Conservation (phyloP, 2,329 filamentous ascomycete species). For the Stachybotrys chlorohalonatus region DNA sequence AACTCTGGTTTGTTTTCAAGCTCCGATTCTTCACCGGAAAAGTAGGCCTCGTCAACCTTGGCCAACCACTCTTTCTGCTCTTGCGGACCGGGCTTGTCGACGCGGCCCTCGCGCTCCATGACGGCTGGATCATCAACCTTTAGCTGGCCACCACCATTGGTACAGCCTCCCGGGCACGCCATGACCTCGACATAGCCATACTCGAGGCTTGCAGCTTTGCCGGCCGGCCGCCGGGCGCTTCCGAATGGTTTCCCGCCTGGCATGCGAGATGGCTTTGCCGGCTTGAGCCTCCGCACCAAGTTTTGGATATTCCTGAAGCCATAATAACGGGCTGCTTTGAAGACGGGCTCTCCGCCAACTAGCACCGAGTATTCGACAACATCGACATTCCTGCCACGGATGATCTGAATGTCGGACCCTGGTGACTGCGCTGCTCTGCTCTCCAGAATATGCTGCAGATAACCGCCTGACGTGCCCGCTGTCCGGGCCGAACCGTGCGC, state of each 20-base stretch:
- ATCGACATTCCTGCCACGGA: conserved; percentile 78
- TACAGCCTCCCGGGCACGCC: conserved; percentile 98
- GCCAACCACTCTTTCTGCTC: conserved; percentile 83
- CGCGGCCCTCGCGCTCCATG: conserved; percentile 35
- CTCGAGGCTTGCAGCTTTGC: conserved; percentile 45
- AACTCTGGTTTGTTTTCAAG: conserved; percentile 13
- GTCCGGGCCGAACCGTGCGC: conserved; percentile 36
- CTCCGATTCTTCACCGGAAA: conserved; percentile 57
- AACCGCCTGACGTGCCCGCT: conserved; percentile 80
- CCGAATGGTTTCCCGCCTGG: conserved; percentile 61
- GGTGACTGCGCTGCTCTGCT: conserved; percentile 62
- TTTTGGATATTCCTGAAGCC: conserved; percentile 99
- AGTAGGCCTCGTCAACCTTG: conserved; percentile 83
- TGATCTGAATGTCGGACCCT: conserved; percentile 60
- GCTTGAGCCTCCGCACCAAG: conserved; percentile 84
- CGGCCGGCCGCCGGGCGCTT: conserved; percentile 42
- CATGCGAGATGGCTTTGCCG: conserved; percentile 66
- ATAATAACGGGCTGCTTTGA: conserved; percentile 86
- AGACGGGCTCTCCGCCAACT: conserved; percentile 46
- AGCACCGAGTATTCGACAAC: conserved; percentile 77
- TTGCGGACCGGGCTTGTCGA: conserved; percentile 55
- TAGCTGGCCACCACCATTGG: conserved; percentile 93
- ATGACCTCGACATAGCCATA: conserved; percentile 97
- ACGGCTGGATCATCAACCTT: conserved; percentile 73
- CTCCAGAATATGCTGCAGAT: conserved; percentile 75